Evolutionary conservation across 371 early-diverging fungal genomes (phyloP).

Genomic region (Lichtheimia ramosa): DNA sequence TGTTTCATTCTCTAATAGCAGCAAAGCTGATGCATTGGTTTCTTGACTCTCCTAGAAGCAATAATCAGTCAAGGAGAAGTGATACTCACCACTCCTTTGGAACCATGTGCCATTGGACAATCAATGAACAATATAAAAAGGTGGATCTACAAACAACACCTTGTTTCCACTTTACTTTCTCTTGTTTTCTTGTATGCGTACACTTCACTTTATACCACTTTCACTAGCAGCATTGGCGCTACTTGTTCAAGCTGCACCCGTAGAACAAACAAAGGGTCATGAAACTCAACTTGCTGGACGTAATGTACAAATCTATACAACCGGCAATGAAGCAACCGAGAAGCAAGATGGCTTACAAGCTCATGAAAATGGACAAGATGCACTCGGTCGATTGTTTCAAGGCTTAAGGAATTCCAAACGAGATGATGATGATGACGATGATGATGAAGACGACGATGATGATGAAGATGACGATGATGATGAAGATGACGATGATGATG

Average conservation of each 20-base stretch:
- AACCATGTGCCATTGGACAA: background rate
- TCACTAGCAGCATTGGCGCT: constrained; percentile 4
- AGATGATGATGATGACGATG: constrained; percentile 2
- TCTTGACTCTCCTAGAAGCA: background rate
- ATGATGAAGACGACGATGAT: background rate
- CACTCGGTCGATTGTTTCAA: background rate
- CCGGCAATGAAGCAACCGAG: background rate
- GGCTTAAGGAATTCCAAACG: background rate
- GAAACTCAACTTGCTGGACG: too few species aligned
- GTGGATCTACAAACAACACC: too few species aligned
- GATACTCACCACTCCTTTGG: background rate
- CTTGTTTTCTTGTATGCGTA: constrained; percentile 3
- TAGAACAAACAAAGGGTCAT: background rate
- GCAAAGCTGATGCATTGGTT: too few species aligned
- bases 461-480: background rate
- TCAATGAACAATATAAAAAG: too few species aligned
- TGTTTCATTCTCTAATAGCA: too few species aligned
- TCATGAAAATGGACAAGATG: background rate
- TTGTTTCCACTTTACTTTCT: background rate
- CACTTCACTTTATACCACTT: constrained; percentile 2
- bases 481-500: constrained; percentile 3
- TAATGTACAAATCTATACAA: background rate
- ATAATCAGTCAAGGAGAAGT: background rate
- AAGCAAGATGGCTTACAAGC: background rate
- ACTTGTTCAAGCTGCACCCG: constrained; percentile 5